Evolutionary conservation across 164 flowering plant genomes (phyloP).

Genomic region (Aristolochia fimbriata): DNA sequence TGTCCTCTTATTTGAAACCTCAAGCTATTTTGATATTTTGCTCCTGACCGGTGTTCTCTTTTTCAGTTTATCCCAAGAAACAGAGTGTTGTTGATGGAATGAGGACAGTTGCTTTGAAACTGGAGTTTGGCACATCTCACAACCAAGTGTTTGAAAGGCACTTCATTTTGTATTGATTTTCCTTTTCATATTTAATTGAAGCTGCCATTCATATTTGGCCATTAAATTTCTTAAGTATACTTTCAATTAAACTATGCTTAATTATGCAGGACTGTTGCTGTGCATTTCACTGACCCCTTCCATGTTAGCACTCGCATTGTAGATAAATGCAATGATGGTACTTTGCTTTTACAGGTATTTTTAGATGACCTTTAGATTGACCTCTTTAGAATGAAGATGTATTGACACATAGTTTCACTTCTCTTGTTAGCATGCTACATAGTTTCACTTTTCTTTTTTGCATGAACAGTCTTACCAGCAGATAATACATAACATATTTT

Average conservation of each 20-base stretch:
- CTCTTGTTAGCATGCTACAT: neutral
- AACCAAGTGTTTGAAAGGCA: slow-evolving; percentile 94
- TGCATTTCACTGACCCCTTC: slow-evolving; percentile 94
- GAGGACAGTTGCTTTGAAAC: slow-evolving; percentile 91
- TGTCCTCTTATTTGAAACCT: neutral
- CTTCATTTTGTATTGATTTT: slow-evolving; percentile 2
- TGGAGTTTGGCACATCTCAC: slow-evolving; percentile 81
- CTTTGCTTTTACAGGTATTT: slow-evolving; percentile 78
- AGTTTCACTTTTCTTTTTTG: neutral
- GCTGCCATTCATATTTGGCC: neutral
- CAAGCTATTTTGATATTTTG: neutral
- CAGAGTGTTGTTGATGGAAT: slow-evolving; percentile 83
- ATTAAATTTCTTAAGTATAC: neutral
- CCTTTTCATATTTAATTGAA: neutral
- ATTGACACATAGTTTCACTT: neutral
- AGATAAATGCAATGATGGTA: slow-evolving; percentile 74
- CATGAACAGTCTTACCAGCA: neutral
- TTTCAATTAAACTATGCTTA: neutral
- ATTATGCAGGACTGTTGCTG: slow-evolving; percentile 62
- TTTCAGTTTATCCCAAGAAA: slow-evolving; percentile 41
- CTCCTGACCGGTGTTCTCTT: slow-evolving; percentile 2
- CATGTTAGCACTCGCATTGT: slow-evolving; percentile 72
- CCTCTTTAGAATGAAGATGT: neutral
- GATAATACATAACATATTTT: neutral
- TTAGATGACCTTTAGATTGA: neutral